Conservation (phyloP, 2,329 filamentous ascomycete species). For the Xylaria sp. region DNA sequence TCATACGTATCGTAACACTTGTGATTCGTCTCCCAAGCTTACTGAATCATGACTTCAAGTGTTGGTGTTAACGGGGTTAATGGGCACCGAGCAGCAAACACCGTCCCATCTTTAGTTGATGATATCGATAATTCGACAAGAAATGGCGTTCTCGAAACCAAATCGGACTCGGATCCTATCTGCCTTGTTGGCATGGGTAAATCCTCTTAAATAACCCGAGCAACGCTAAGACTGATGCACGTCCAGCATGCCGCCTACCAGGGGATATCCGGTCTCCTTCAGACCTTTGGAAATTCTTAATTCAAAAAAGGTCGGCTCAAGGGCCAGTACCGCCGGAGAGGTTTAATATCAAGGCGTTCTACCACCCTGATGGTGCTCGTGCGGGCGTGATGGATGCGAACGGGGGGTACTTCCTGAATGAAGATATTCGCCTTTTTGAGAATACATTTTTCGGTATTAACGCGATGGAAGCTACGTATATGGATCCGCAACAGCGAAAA, state of each 20-base stretch:
- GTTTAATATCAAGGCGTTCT: constrained; percentile 37
- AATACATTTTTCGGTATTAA: constrained; percentile 37
- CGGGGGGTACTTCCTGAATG: constrained; percentile 45
- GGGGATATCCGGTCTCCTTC: constrained; percentile 23
- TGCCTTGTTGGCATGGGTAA: too few species aligned
- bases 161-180: too few species aligned
- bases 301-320: constrained; percentile 29
- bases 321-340: constrained; percentile 18
- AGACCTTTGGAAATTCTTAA: constrained; percentile 35
- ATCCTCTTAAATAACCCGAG: too few species aligned
- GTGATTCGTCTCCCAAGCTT: too few species aligned
- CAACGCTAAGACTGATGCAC: too few species aligned
- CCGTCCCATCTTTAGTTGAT: too few species aligned
- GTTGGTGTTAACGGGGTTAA: too few species aligned
- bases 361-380: constrained; percentile 25
- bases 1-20: too few species aligned
- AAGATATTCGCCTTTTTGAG: constrained; percentile 34
- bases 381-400: constrained; percentile 7
- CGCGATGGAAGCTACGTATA: constrained; percentile 33
- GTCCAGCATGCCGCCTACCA: constrained; percentile 35
- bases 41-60: too few species aligned
- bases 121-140: too few species aligned
- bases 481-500: constrained; percentile 52
- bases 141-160: too few species aligned
- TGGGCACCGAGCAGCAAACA: too few species aligned